Conservation (phyloP, 164 flowering plant genomes). For the Paratinospora sagittata region DNA sequence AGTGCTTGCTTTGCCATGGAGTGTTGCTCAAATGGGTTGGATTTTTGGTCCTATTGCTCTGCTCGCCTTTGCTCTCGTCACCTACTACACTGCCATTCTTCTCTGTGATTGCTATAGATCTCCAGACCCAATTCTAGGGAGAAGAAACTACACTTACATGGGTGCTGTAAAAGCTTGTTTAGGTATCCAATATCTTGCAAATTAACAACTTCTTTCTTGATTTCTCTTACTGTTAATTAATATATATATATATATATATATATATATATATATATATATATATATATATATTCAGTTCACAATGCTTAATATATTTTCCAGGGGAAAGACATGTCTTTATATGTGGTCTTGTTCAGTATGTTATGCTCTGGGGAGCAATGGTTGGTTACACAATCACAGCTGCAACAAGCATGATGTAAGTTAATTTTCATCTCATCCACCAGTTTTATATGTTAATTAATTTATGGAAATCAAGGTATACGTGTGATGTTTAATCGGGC, state of each 20-base stretch:
- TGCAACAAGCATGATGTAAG: conserved; percentile 34
- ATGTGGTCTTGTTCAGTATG: conserved; percentile 23
- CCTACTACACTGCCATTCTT: conserved; percentile 29
- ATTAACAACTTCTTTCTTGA: background rate
- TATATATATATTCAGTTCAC: background rate
- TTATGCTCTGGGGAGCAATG: conserved; percentile 26
- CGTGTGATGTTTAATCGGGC: background rate
- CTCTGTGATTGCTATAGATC: conserved; percentile 41
- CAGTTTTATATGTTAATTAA: no score
- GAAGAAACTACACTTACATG: conserved; percentile 33
- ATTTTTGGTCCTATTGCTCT: conserved; percentile 29
- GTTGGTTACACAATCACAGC: conserved; percentile 31
- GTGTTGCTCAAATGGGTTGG: conserved; percentile 47
- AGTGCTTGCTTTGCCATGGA: conserved; percentile 41
- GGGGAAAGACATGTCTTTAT: conserved; percentile 20
- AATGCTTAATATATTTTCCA: background rate
- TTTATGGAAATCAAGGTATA: background rate
- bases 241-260: no score
- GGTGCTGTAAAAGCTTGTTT: conserved; percentile 29
- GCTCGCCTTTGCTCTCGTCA: conserved; percentile 27
- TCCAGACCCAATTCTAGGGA: conserved; percentile 34
- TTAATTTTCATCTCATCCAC: no score
- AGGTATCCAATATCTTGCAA: conserved; percentile 15
- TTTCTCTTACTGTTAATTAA: no score
- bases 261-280: no score